These are phyloP conservation scores for Cylindricascospora bacillispora DNA, from an alignment of 1,139 yeast genomes.

Conservation along the genomic window DNA sequence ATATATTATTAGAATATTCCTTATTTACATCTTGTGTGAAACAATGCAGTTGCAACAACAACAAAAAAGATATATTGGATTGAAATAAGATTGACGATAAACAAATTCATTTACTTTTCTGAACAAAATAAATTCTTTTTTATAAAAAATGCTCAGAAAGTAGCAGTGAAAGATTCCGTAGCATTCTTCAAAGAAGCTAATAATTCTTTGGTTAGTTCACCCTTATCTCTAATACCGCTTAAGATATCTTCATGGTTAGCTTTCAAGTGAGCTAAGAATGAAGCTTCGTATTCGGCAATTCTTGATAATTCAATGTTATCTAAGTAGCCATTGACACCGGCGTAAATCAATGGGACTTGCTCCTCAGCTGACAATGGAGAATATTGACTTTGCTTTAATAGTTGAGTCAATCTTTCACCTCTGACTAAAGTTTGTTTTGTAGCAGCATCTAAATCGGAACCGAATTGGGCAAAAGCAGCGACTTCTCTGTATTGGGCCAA, in stretches of 20 bases:
- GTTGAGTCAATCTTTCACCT: constrained; percentile 99
- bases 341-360: constrained; percentile 97
- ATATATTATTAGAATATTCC: no score
- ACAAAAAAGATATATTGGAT: no score
- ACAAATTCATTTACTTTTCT: no score
- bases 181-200: constrained; percentile 81
- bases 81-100: no score
- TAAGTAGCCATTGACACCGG: constrained; percentile 99
- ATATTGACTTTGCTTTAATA: constrained; percentile 96
- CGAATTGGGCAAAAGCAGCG: constrained; percentile 99
- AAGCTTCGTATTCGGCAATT: constrained; percentile 83
- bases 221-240: constrained; percentile 74
- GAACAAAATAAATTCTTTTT: no score
- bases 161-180: constrained; percentile 83
- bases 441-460: constrained; percentile 99
- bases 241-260: constrained; percentile 79
- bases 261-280: constrained; percentile 84
- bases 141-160: constrained; percentile 58
- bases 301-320: constrained; percentile 77
- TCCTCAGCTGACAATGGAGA: constrained; percentile 96
- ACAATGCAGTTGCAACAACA: no score
- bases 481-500: constrained; percentile 99
- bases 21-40: no score
- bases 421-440: constrained; percentile 98
- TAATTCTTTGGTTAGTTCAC: constrained; percentile 81